These are phyloP conservation scores for Hylodesmum podocarpum DNA, from an alignment of 306 rosid species.

Conservation along the genomic window DNA sequence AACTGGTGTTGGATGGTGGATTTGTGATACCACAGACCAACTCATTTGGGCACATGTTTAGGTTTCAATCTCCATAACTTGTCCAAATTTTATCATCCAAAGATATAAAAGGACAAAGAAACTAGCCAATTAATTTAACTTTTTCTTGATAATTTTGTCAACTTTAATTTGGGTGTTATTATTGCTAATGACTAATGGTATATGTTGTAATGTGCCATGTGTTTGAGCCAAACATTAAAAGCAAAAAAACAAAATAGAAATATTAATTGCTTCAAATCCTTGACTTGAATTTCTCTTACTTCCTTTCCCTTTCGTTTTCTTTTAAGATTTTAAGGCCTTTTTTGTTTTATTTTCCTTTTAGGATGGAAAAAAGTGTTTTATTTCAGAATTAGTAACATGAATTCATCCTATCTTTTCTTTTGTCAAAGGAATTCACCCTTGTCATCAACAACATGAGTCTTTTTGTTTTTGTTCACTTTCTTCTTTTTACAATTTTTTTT, in stretches of 20 bases:
- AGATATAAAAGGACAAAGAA: not conserved
- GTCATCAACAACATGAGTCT: not conserved
- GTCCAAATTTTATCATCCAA: not conserved
- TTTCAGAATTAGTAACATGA: not conserved
- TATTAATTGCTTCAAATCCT: not conserved
- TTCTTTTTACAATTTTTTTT: not conserved
- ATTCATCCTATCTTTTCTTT: not conserved
- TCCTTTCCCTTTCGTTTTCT: not conserved
- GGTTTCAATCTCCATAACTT: slow-evolving; percentile 46
- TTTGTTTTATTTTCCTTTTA: not conserved
- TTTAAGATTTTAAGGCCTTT: not conserved
- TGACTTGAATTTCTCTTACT: not conserved
- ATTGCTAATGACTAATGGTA: not conserved
- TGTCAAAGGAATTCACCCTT: not conserved
- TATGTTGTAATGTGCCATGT: not conserved
- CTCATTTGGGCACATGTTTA: slow-evolving; percentile 77
- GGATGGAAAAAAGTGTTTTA: not conserved
- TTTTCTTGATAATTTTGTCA: not conserved
- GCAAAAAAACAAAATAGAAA: not conserved
- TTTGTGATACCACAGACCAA: slow-evolving; percentile 63
- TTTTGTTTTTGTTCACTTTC: too few relatives aligned
- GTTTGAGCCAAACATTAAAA: not conserved
- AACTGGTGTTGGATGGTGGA: slow-evolving; percentile 59
- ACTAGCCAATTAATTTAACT: not conserved
- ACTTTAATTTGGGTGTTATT: not conserved